Conservation (phyloP, 1,139 yeast genomes). For the Hyphopichia khmerensis region DNA sequence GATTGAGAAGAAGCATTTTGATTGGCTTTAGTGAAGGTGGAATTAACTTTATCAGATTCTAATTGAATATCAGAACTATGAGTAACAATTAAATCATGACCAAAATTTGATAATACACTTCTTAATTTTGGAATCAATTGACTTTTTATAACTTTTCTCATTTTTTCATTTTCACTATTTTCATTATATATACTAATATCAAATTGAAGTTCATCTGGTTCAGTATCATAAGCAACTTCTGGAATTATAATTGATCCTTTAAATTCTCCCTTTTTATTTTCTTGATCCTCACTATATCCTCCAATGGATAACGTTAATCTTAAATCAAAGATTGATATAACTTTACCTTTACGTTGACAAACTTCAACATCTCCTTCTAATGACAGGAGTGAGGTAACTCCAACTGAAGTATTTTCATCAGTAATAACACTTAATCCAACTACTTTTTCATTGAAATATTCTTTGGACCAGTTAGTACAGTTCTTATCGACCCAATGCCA, state of each 20-base stretch:
- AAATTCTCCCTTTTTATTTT: conserved; percentile 30
- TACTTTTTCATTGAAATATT: conserved; percentile 65
- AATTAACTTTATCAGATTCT: conserved; percentile 59
- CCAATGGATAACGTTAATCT: conserved; percentile 59
- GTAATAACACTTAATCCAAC: conserved; percentile 45
- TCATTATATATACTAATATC: conserved; percentile 68
- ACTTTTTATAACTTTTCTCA: conserved; percentile 53
- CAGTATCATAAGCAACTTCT: conserved; percentile 94
- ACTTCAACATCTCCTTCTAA: conserved; percentile 97
- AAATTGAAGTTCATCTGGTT: conserved; percentile 80
- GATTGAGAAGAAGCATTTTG: conserved; percentile 36
- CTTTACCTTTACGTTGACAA: conserved; percentile 94
- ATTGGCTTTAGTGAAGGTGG: conserved; percentile 65
- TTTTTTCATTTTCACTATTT: conserved; percentile 50
- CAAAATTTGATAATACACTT: conserved; percentile 58
- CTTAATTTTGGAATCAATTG: conserved; percentile 71
- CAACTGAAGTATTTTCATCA: conserved; percentile 35
- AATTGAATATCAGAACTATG: conserved; percentile 90
- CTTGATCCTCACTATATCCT: conserved; percentile 41
- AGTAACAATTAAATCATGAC: conserved; percentile 67
- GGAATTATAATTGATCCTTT: conserved; percentile 81
- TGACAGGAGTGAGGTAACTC: conserved; percentile 56
- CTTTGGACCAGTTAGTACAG: conserved; percentile 87
- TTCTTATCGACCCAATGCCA: conserved; percentile 99
- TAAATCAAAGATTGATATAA: conserved; percentile 86